Percentiles rank a stretch among this genome's conserved stretches.
Evolutionary conservation across 352 stramenopile species (phyloP).

Genomic region (Phytophthora sp.): DNA sequence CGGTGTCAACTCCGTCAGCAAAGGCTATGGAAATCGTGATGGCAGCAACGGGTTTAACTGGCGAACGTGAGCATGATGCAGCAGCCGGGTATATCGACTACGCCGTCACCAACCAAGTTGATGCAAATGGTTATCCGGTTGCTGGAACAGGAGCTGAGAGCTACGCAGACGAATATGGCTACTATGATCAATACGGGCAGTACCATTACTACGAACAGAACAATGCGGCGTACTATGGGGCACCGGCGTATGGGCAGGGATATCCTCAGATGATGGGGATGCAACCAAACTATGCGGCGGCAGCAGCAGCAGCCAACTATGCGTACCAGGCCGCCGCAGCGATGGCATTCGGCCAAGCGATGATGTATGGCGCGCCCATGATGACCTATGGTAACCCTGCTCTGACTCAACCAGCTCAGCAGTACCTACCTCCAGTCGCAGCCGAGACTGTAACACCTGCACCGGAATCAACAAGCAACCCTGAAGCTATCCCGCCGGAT

Average conservation of each 20-base stretch:
- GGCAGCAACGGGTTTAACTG: slow-evolving; percentile 27
- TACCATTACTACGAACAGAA: slow-evolving; percentile 85
- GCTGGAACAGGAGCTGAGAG: slow-evolving; percentile 14
- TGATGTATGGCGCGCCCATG: slow-evolving; percentile 51
- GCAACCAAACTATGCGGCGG: slow-evolving; percentile 60
- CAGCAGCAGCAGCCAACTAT: slow-evolving; percentile 45
- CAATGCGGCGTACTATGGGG: slow-evolving; percentile 40
- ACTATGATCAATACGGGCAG: slow-evolving; percentile 81
- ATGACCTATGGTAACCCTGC: slow-evolving; percentile 39
- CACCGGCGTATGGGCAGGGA: slow-evolving; percentile 22
- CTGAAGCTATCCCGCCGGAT: slow-evolving; percentile 50
- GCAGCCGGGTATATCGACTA: slow-evolving; percentile 45
- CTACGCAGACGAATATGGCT: slow-evolving; percentile 81
- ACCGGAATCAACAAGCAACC: background rate
- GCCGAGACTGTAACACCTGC: background rate
- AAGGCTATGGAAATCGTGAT: slow-evolving; percentile 48
- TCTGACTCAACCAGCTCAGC: slow-evolving; percentile 25
- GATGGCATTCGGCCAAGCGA: slow-evolving; percentile 56
- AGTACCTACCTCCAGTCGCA: slow-evolving; percentile 20
- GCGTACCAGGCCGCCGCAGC: slow-evolving; percentile 66
- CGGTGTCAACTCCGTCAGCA: slow-evolving; percentile 42
- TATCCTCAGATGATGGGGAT: slow-evolving; percentile 37
- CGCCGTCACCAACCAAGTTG: slow-evolving; percentile 37
- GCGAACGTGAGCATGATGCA: slow-evolving; percentile 14
- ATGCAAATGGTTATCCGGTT: slow-evolving; percentile 40